These are phyloP conservation scores for Willaertia magna DNA, from an alignment of 208 protist species.

Conservation along the genomic window DNA sequence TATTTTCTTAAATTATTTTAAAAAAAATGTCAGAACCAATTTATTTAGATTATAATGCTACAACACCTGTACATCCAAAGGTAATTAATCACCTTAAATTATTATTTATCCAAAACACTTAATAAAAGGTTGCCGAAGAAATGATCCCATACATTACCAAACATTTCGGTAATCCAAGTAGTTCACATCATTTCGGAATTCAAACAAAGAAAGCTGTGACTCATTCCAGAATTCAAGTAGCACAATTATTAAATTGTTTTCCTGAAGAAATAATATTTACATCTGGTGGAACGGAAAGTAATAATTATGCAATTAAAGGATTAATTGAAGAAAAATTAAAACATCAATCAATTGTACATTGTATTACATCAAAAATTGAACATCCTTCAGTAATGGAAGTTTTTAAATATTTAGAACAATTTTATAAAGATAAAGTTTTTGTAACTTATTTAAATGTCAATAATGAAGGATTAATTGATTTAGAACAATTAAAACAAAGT, in stretches of 20 bases:
- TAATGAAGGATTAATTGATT: constrained; percentile 84
- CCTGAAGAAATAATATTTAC: constrained; percentile 34
- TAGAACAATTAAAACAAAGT: constrained; percentile 40
- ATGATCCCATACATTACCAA: constrained; percentile 95
- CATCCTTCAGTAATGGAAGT: constrained; percentile 99
- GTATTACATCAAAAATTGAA: constrained; percentile 88
- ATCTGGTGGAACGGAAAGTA: constrained; percentile 36
- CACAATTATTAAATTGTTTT: constrained; percentile 8
- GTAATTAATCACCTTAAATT: too few relatives aligned
- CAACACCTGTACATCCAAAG: constrained; percentile 54
- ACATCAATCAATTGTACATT: background rate
- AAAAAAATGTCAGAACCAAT: background rate
- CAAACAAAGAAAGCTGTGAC: constrained; percentile 25
- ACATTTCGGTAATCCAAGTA: constrained; percentile 31
- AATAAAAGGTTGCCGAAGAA: constrained; percentile 66
- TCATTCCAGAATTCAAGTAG: constrained; percentile 18
- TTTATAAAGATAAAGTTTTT: constrained; percentile 58
- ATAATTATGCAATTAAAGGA: constrained; percentile 40
- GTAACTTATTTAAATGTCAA: constrained; percentile 92
- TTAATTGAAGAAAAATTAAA: background rate
- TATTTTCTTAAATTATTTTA: too few relatives aligned
- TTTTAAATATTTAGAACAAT: constrained; percentile 80
- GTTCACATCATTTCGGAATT: constrained; percentile 25
- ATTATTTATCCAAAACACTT: too few relatives aligned
- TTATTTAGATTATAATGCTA: constrained; percentile 31